Percentiles rank a stretch among this genome's conserved stretches.
Conservation (phyloP, 768 basidiomycete species). For the Cyathus striatus region DNA sequence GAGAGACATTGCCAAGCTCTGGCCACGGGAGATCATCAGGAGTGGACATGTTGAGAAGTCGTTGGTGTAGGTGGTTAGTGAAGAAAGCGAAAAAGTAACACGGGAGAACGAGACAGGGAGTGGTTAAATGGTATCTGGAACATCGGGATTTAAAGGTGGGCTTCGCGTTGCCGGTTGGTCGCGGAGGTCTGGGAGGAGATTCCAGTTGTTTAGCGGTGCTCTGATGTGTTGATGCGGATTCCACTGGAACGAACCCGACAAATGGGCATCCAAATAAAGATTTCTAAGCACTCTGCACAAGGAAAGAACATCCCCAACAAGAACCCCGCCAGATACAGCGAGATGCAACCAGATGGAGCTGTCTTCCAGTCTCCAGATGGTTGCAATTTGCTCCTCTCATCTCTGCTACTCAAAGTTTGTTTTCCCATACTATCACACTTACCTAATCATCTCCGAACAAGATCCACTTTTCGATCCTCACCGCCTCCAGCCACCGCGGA, state of each 20-base stretch:
- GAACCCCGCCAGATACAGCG: no score
- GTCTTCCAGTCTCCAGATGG: no score
- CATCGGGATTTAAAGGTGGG: conserved; percentile 28
- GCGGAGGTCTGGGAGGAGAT: not conserved
- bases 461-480: no score
- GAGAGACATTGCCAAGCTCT: conserved; percentile 79
- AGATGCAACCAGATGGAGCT: no score
- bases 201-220: not conserved
- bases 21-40: conserved; percentile 84
- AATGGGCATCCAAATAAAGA: conserved; percentile 11
- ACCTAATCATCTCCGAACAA: no score
- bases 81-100: conserved; percentile 17
- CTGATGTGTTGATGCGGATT: conserved; percentile 3
- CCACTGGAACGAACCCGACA: conserved; percentile 9
- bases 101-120: conserved; percentile 22
- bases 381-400: no score
- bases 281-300: conserved; percentile 19
- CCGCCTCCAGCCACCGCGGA: no score
- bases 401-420: no score
- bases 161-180: conserved; percentile 14
- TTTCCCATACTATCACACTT: no score
- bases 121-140: conserved; percentile 26
- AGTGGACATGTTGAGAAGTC: conserved; percentile 38
- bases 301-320: conserved; percentile 10
- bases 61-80: conserved; percentile 11